Conservation (phyloP, 805 yeast genomes). For the Saccharomycopsis sp. region DNA sequence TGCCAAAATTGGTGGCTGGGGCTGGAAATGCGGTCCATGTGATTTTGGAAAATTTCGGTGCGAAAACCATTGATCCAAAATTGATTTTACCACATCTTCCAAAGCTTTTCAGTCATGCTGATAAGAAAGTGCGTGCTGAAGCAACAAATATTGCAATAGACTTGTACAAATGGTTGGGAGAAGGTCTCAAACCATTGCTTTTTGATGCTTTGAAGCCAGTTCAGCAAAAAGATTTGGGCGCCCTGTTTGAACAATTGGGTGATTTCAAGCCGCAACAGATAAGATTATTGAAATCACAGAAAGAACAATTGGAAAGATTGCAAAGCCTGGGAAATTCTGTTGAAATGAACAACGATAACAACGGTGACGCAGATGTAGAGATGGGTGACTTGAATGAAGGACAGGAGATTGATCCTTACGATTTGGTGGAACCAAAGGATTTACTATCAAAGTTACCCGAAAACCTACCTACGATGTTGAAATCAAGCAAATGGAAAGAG, state of each 20-base stretch:
- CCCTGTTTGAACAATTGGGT: slow-evolving; percentile 50
- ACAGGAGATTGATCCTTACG: slow-evolving; percentile 50
- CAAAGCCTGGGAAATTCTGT: slow-evolving; percentile 21
- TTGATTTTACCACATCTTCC: slow-evolving; percentile 49
- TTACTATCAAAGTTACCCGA: slow-evolving; percentile 58
- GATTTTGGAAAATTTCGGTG: slow-evolving; percentile 54
- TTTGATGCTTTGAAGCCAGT: slow-evolving; percentile 77
- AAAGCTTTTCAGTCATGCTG: slow-evolving; percentile 75
- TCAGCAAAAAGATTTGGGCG: slow-evolving; percentile 76
- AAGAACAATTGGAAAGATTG: slow-evolving; percentile 31
- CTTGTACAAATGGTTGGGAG: slow-evolving; percentile 68
- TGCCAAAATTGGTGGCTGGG: slow-evolving; percentile 75
- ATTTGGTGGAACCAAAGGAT: slow-evolving; percentile 59
- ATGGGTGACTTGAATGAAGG: slow-evolving; percentile 25
- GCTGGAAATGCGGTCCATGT: slow-evolving; percentile 47
- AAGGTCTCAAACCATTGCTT: slow-evolving; percentile 45
- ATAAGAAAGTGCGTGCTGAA: slow-evolving; percentile 74
- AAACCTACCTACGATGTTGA: slow-evolving; percentile 45
- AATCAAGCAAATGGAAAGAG: slow-evolving; percentile 80
- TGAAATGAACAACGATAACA: slow-evolving; percentile 22
- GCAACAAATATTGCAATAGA: slow-evolving; percentile 61
- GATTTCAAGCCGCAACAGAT: slow-evolving; percentile 39
- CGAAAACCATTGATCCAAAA: slow-evolving; percentile 49
- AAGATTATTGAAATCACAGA: slow-evolving; percentile 47
- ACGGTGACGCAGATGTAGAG: slow-evolving; percentile 32